Evolutionary conservation across 2,329 filamentous ascomycete genomes (phyloP), one percentile per base, ranked within the genome.

Genomic region (Nigrograna mackinnonii): DNA sequence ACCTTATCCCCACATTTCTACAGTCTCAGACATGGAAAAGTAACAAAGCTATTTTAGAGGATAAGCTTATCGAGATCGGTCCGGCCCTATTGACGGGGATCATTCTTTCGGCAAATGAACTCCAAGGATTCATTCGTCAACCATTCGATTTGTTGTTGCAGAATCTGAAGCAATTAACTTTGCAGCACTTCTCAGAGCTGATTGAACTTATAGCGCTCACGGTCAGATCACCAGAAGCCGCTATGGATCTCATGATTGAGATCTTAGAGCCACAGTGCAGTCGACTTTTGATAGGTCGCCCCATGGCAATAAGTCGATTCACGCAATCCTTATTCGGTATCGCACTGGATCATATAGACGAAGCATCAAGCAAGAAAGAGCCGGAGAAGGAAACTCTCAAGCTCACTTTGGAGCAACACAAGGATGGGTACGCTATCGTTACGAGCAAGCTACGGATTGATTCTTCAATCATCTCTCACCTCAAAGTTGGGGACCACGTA

Each of bases 301-400:
- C 62, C 2, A 41, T 43, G 4, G 41, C 62, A 5, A 44, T 60
- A 6, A 45, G 45, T 1, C 57, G 67, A 44, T 64, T 72, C 28
- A 48, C 68, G 2, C 54, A 52, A 6, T 68, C 64, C 30, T 28
- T 67, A 6, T 63, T 64, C 22, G 67, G 62, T 1, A 67, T 73
- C 24, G 69, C 68, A 1, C 18, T 73, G 6, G 68, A 74, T 38
- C 69, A 73, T 39, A 60, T 73, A 12, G 66, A 68, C 17, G 67
- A 72, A 46, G 63, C 62, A 2, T 46, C 44, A 20, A 49, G 52
- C 12, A 34, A 28, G 43, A 16, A 20, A 11, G 48, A 49, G 21
- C 14, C 39, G 4, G 40, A 49, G 30, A 39, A 24, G 32, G 51
- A 50, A 20, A 37, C 39, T 11, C 30, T 58, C 13, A 35, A 41